Percentiles rank a stretch among this genome's conserved stretches.
These are phyloP conservation scores for Mycena galopus DNA, from an alignment of 768 basidiomycete species.

Conservation along the genomic window DNA sequence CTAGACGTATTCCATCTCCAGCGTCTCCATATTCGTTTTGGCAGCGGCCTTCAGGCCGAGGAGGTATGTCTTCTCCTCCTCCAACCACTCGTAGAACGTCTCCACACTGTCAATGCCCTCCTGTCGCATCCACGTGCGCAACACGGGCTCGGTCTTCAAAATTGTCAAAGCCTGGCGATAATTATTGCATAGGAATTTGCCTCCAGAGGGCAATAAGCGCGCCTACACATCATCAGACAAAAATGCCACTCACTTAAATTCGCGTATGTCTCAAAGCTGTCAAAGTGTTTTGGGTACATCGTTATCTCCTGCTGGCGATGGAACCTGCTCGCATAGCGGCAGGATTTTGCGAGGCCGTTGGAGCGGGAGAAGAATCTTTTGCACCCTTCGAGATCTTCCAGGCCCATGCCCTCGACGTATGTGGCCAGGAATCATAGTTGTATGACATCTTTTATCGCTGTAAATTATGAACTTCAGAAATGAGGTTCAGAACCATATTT, in stretches of 20 bases:
- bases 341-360: too few relatives aligned
- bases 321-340: too few relatives aligned
- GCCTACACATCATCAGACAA: not conserved
- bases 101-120: constrained; percentile 13
- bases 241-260: not conserved
- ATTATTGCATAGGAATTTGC: constrained; percentile 24
- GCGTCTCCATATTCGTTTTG: not conserved
- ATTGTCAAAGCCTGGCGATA: constrained; percentile 23
- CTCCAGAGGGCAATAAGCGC: not conserved
- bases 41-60: not conserved
- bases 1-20: constrained; percentile 10
- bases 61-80: constrained; percentile 9
- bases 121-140: constrained; percentile 11
- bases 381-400: not conserved
- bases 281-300: not conserved
- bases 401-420: not conserved
- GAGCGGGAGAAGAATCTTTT: too few relatives aligned
- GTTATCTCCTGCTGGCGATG: not conserved
- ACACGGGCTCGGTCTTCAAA: constrained; percentile 19
- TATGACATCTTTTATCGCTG: too few relatives aligned
- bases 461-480: too few relatives aligned
- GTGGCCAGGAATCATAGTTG: not conserved
- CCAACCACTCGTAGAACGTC: constrained; percentile 21
- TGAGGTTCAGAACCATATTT: too few relatives aligned
- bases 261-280: not conserved